Base-by-base conservation (phyloP, 1,139 yeast genomes). In the Lodderomyces theae region DNA sequence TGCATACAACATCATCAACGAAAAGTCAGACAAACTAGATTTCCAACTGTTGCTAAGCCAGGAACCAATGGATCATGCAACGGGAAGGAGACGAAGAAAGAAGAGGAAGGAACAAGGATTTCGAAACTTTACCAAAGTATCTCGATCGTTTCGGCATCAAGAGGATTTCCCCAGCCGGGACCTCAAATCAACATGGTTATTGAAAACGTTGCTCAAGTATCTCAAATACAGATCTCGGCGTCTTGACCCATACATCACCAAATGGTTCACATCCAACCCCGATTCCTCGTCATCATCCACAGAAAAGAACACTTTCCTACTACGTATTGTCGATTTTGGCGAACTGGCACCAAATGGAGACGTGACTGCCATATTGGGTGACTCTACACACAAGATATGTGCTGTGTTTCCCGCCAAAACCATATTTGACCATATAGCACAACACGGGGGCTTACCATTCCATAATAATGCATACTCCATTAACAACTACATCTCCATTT, bases 261-360 rank as follows among this genome's bases (percentile, higher is more conserved):
- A 29, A 22, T 19, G 13, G 2, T 37, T 37, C 16, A 37, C 31
- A n/a, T n/a, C n/a, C n/a, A n/a, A n/a, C n/a, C n/a, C n/a, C n/a
- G n/a, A n/a, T n/a, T n/a, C n/a, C n/a, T n/a, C n/a, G n/a, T n/a
- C n/a, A n/a, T n/a, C n/a, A n/a, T n/a, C n/a, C n/a, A n/a, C n/a
- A n/a, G n/a, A n/a, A 6, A 13, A 28, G 12, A 15, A 18, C 18
- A 25, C 17, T 18, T 4, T 15, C 10, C 12, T 37, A 13, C 25
- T 34, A 18, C 10, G n/a, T n/a, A n/a, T 37, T 37, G 16, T 37
- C 23, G 39, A 37, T 16, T 37, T 37, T 37, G 39, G 39, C n/a
- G n/a, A 29, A 9, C 17, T 15, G 8, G 15, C 31, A 15, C 4
- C 13, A 5, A 5, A 22, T 4, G 34, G 34, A 2, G 34, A 19